Evolutionary conservation across 2,329 filamentous ascomycete genomes (phyloP).

Genomic region (Coniosporium uncinatum): DNA sequence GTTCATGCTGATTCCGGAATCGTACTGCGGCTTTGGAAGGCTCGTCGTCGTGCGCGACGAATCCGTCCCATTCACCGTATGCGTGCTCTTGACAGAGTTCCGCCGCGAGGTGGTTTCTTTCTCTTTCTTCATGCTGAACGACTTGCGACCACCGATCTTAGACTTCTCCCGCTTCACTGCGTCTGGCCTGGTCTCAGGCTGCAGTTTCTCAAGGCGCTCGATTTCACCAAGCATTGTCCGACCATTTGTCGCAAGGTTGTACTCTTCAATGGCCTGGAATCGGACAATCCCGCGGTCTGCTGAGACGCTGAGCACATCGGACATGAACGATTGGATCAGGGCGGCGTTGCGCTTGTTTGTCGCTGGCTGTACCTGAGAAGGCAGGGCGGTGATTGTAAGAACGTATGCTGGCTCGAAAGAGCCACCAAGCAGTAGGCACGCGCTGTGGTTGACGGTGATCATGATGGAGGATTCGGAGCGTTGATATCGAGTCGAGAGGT

Average conservation of each 20-base stretch:
- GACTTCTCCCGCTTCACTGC: too few species aligned
- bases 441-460: constrained; percentile 70
- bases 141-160: too few species aligned
- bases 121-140: not conserved
- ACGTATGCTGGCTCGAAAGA: constrained; percentile 77
- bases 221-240: constrained; percentile 65
- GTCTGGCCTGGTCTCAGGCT: not conserved
- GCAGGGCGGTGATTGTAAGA: constrained; percentile 66
- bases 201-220: constrained; percentile 41
- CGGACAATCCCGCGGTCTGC: constrained; percentile 65
- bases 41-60: not conserved
- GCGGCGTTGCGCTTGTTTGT: constrained; percentile 78
- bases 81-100: not conserved
- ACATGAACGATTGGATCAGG: constrained; percentile 72
- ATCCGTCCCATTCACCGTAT: not conserved
- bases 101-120: not conserved
- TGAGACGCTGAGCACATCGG: constrained; percentile 62
- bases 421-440: constrained; percentile 69
- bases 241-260: constrained; percentile 66
- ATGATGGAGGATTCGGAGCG: constrained; percentile 69
- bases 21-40: not conserved
- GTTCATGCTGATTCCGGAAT: not conserved
- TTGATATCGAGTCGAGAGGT: constrained; percentile 70
- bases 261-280: constrained; percentile 65
- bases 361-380: constrained; percentile 61